Base-by-base conservation (phyloP, 768 basidiomycete species). In the Lactarius deliciosus region DNA sequence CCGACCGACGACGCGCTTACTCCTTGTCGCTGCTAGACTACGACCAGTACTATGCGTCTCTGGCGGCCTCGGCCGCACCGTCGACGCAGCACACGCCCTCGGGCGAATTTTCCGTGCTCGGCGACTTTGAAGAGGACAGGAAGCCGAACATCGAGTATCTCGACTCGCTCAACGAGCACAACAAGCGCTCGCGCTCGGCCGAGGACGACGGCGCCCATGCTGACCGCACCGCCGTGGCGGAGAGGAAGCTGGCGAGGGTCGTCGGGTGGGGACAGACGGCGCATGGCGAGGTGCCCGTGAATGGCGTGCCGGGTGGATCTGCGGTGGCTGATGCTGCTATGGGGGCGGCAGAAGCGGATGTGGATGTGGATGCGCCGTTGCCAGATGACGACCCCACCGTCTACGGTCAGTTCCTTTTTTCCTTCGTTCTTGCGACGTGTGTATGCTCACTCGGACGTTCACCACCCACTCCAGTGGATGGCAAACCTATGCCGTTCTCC, bases 1-100 rank as follows among this genome's bases (percentile, higher is more conserved):
- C 36, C 47, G 8, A 28, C 28, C 28, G 25, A 11, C 32, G 0
- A 34, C 32, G 32, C 58, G 36, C 25, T 38, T 43, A 47, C 25
- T 41, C 36, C 68, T 7, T 30, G 38, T 55, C 3, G 30, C 57
- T 22, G 60, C 1, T 69, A 92, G 91, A 89, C 73, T 92, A 87
- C 72, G 91, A 92, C 66, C 88, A 88, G 64, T 93, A 93, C 70
- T 93, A 93, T 69, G 91, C 92, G 28, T 87, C 86, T 15, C 77
- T 93, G 50, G 88, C 86, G 11, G 88, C 86, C 1, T 88, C 87
- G 0, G 80, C 80, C 16, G 80, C 80, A 10, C 82, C 85, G 4
- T 86, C 90, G 11, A 77, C 83, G 1, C 81, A 82, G 65, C 82
- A 83, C 2, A 90, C 91, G 7, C 89, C 89, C 0, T 65, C 69